These are phyloP conservation scores for Setaria italica DNA, from an alignment of 202 grass and related monocot genomes.

Conservation along the genomic window DNA sequence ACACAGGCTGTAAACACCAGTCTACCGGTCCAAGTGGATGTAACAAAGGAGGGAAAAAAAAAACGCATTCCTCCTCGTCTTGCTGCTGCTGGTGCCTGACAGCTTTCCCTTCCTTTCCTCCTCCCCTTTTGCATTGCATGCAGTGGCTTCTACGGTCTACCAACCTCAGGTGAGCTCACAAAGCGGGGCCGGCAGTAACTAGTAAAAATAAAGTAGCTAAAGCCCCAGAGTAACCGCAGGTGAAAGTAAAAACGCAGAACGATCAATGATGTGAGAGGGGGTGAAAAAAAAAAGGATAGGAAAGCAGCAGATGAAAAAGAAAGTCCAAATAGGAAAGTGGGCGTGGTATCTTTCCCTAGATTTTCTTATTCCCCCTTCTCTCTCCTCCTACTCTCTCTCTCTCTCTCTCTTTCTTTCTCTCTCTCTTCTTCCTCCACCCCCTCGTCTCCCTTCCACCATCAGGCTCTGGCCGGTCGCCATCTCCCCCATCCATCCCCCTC, in stretches of 20 bases:
- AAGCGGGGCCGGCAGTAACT: conserved; percentile 40
- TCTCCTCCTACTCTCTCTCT: too few species aligned
- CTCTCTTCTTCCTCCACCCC: conserved; percentile 9
- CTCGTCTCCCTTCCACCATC: conserved; percentile 9
- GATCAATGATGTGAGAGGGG: neutral
- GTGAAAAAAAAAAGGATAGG: neutral
- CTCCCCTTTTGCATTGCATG: neutral
- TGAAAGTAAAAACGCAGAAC: too few species aligned
- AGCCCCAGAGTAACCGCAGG: neutral
- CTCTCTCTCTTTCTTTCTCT: neutral
- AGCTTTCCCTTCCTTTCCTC: neutral
- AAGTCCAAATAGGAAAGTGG: conserved; percentile 56
- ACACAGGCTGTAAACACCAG: neutral
- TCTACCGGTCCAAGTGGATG: conserved; percentile 25
- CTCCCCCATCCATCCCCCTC: conserved; percentile 38
- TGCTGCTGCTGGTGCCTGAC: conserved; percentile 10
- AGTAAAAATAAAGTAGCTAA: neutral
- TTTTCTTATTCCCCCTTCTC: conserved; percentile 39
- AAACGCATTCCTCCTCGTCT: conserved; percentile 2
- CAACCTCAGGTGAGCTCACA: conserved; percentile 41
- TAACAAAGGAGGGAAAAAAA: neutral
- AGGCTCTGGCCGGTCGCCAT: conserved; percentile 41
- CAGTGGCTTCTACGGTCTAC: conserved; percentile 17
- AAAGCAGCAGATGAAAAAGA: neutral
- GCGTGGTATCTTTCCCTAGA: conserved; percentile 58